These are phyloP conservation scores for Pyrenula massariospora DNA, from an alignment of 495 filamentous ascomycete genomes.

Conservation along the genomic window DNA sequence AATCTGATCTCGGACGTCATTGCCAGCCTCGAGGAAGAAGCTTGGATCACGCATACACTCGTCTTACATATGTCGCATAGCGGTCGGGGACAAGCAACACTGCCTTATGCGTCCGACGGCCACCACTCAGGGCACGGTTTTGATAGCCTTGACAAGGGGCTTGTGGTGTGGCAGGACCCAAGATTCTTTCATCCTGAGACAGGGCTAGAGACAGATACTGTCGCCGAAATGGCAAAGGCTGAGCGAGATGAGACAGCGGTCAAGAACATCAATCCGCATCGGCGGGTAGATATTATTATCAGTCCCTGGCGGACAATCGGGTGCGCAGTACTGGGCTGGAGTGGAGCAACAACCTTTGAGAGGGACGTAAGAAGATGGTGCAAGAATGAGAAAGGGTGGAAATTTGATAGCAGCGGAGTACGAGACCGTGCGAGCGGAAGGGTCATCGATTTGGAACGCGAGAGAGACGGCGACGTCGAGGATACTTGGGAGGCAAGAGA, in stretches of 20 bases:
- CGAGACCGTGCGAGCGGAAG: constrained; percentile 53
- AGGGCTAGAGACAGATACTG: constrained; percentile 21
- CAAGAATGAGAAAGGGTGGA: constrained; percentile 60
- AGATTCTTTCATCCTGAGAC: constrained; percentile 15
- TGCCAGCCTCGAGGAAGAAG: constrained; percentile 48
- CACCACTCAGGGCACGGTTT: constrained; percentile 40
- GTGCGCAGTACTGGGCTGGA: constrained; percentile 82
- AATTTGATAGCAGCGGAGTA: constrained; percentile 86
- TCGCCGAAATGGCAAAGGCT: constrained; percentile 12
- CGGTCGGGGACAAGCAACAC: constrained; percentile 57
- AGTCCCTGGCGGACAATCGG: constrained; percentile 79
- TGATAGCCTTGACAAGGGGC: constrained; percentile 80
- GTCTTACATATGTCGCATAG: constrained; percentile 52
- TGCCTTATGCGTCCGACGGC: constrained; percentile 34
- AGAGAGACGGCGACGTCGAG: constrained; percentile 18
- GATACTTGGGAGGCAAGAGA: constrained; percentile 60
- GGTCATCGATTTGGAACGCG: constrained; percentile 50
- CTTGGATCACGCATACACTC: constrained; percentile 76
- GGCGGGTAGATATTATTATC: constrained; percentile 89
- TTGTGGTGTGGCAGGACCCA: constrained; percentile 87
- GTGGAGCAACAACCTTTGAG: constrained; percentile 79
- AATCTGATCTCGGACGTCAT: constrained; percentile 59
- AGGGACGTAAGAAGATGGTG: constrained; percentile 73
- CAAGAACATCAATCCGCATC: constrained; percentile 55
- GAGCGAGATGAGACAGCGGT: neutral